Percentiles rank a stretch among this genome's conserved stretches.
Evolutionary conservation across 2,329 filamentous ascomycete species (phyloP).

Genomic region (Stagonosporopsis vannaccii): DNA sequence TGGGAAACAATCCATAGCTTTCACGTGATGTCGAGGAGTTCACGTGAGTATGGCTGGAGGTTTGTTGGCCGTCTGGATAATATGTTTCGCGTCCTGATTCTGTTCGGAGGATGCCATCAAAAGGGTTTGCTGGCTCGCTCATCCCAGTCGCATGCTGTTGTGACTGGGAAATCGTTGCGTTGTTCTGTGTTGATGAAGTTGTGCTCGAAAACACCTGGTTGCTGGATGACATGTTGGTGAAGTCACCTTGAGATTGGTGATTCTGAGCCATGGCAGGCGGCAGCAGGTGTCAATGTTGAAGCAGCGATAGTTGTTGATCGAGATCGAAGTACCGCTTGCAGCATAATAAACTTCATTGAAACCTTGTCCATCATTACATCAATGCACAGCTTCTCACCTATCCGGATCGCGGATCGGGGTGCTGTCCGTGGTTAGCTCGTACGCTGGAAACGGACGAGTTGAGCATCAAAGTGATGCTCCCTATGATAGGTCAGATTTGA

Average conservation of each 20-base stretch:
- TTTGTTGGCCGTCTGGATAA: slow-evolving; percentile 34
- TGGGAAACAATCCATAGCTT: slow-evolving; percentile 13
- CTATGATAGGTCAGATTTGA: slow-evolving; percentile 16
- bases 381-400: slow-evolving; percentile 7
- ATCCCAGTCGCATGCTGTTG: slow-evolving; percentile 4
- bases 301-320: background rate
- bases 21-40: slow-evolving; percentile 3
- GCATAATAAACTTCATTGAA: slow-evolving; percentile 10
- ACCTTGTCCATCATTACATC: slow-evolving; percentile 11
- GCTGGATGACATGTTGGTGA: slow-evolving; percentile 16
- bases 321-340: slow-evolving; percentile 9
- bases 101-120: slow-evolving; percentile 32
- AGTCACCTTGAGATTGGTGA: slow-evolving; percentile 16
- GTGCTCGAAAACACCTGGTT: slow-evolving; percentile 7
- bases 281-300: slow-evolving; percentile 12
- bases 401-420: slow-evolving; percentile 18
- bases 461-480: background rate
- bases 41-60: background rate
- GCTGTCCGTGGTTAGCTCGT: slow-evolving; percentile 18
- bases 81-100: slow-evolving; percentile 41
- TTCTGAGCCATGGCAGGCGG: slow-evolving; percentile 26
- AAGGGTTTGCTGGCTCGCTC: slow-evolving; percentile 5
- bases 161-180: slow-evolving; percentile 3
- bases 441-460: slow-evolving; percentile 24
- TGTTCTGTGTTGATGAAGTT: slow-evolving; percentile 1